Base-by-base conservation (phyloP, 225 moss, liverwort and hornwort species). In the Marchantia polymorpha region DNA sequence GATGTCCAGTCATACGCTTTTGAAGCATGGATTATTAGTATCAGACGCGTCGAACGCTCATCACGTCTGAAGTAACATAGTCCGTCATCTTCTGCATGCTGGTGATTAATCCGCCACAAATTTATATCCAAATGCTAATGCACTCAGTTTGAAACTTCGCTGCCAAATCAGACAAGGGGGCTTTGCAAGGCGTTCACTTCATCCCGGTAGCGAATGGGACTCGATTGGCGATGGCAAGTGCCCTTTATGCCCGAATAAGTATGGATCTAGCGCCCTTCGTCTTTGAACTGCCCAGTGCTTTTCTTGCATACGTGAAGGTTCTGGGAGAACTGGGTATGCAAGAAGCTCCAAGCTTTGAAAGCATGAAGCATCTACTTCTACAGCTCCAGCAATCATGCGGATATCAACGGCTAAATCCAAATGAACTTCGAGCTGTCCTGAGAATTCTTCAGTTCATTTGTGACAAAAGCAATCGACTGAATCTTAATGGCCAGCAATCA, bases 161-260 rank as follows among this genome's bases (percentile, higher is more conserved):
- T 64, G 17, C 64, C 10, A 64, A 64, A 20, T 16, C 90, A 94
- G 92, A 92, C 31, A 94, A 87, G 81, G 89, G 91, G 71, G 86
- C 81, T 58, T 86, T 94, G 79, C 80, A 75, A 79, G 84, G 71
- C 79, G 85, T 92, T 52, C 91, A 89, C 68, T 90, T 94, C 47
- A 91, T 92, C 80, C 94, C 92, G n/a, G 92, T 94, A 22, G 89
- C 94, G 29, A 94, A 94, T 67, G 94, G 92, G 63, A 94, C 94
- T 82, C 94, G 92, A 50, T 75, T 94, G 81, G 91, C 92, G 76
- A 84, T 89, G 84, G 92, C 89, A 15, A 83, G 77, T 82, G 89
- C 90, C 25, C 86, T 94, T 19, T 90, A 87, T 84, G 94, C 94
- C 29, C 86, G 94, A 13, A 85, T 92, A 51, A 89, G 91, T 79